Base-by-base conservation (phyloP, 768 basidiomycete genomes). In the Panaeolus papilionaceus region DNA sequence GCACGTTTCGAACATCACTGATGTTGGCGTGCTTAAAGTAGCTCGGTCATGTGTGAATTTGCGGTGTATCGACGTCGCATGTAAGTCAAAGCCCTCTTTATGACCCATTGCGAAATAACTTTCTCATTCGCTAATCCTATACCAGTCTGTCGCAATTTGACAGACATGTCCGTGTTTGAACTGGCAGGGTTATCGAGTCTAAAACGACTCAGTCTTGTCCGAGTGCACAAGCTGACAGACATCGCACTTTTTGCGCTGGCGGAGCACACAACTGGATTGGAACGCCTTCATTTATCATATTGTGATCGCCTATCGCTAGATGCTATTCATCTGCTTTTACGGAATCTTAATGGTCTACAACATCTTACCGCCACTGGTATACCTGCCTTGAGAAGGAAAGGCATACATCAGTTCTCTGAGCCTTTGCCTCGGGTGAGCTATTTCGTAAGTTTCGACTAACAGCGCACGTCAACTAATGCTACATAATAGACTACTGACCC, bases 81-180 rank as follows among this genome's bases (percentile, higher is more conserved):
- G 95, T 95, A 76, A 79, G 93, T 83, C 37, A 63, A 66, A 42
- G 66, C 42, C 45, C 42, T 67, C 64, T 66, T 58, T 58, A 33
- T 58, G 26, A 58, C 26, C n/a, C 63, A 65, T 64, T 69, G 51
- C 49, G 70, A 65, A 38, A 66, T 51, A 49, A 26, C 42, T 64
- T 71, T 63, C 40, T 54, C 12, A 63, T 66, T 63, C 39, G 63
- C 61, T 61, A 61, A n/a, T 67, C 67, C 38, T 65, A 38, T 63
- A 73, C 61, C 69, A 94, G 93, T 92, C 80, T 96, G 95, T 79
- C 84, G 89, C 37, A 85, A 88, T 67, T 79, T 98, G 66, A 96
- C 94, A 67, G 95, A 98, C 77, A 84, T 93, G 83, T 86, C 90
- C 61, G 88, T 96, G 26, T 87, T 91, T 73, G 95, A 95, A 80